Base-by-base conservation (phyloP, 169 alveolate genomes). In the Cryptosporidium ryanae region DNA sequence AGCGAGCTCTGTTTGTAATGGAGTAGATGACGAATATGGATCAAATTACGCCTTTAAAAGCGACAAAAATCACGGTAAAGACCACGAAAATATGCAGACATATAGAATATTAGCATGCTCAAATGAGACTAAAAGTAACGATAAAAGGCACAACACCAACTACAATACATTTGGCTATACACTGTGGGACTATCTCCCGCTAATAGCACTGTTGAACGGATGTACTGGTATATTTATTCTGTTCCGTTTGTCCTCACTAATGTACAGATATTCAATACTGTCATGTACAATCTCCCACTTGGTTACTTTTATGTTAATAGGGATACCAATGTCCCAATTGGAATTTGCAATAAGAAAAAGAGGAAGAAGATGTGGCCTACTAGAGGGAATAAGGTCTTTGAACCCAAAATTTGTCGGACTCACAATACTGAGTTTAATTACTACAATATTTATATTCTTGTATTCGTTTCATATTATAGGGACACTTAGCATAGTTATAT, bases 181-280 rank as follows among this genome's bases (percentile, higher is more conserved):
- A 44, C 46, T 76, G 23, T 76, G 87, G 87, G 87, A 76, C 21
- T 76, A 76, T 34, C 38, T 76, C 1, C 76, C 87, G 1, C 59
- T 76, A 13, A 70, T 76, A 2, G 87, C 87, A 34, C 12, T 76
- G 59, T 48, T 76, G 32, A 76, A 65, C 59, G 87, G 76, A 21
- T 76, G 87, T 43, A 76, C 87, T 3, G 87, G 87, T 12, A 76
- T 76, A 38, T 76, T 76, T 76, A 61, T 76, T 23, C 27, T 76
- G 12, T 59, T 76, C 15, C 64, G 87, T 55, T 31, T 76, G 13
- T 76, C 87, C 13, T 76, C 87, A 38, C 46, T 63, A 23, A 76
- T 76, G 71, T 76, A 76, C 38, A 55, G 87, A 76, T 76, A 23
- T 46, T 76, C 87, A 21, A 43, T 76, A 18, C 29, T 76, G 46